Evolutionary conservation across 371 early-diverging fungal species (phyloP).

Genomic region (Rhizopus stolonifer): DNA sequence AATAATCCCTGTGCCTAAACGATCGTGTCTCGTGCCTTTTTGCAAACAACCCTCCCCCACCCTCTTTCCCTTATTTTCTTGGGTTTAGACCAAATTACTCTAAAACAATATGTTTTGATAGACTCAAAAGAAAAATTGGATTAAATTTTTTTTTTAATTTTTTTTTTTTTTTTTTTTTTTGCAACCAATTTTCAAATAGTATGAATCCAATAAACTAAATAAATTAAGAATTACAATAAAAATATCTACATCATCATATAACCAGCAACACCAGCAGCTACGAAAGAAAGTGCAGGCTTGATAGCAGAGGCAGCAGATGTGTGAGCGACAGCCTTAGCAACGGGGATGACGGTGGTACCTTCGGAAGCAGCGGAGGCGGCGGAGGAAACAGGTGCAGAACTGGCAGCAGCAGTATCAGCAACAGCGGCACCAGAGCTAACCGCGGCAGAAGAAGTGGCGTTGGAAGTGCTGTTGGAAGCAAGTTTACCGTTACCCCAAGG

Average conservation of each 20-base stretch:
- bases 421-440: not conserved
- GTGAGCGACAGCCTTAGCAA: not conserved
- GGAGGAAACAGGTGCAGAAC: no score
- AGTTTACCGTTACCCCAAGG: slow-evolving; percentile 48
- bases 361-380: not conserved
- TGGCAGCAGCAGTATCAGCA: slow-evolving; percentile 1
- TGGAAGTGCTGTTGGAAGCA: not conserved
- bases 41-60: no score
- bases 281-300: slow-evolving; percentile 20
- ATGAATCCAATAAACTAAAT: not conserved
- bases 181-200: no score
- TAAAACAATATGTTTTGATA: no score
- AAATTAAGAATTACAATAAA: not conserved
- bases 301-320: slow-evolving; percentile 5
- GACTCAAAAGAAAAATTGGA: no score
- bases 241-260: slow-evolving; percentile 7
- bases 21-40: no score
- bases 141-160: no score
- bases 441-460: slow-evolving; percentile 1
- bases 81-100: no score
- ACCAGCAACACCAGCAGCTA: slow-evolving; percentile 17
- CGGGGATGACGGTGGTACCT: not conserved
- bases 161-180: no score
- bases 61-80: no score
- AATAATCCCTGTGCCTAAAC: no score